Percentiles rank a stretch among this genome's conserved stretches.
Conservation (phyloP, 192 early-diverging fungal genomes). For the Coemansia sp. region DNA sequence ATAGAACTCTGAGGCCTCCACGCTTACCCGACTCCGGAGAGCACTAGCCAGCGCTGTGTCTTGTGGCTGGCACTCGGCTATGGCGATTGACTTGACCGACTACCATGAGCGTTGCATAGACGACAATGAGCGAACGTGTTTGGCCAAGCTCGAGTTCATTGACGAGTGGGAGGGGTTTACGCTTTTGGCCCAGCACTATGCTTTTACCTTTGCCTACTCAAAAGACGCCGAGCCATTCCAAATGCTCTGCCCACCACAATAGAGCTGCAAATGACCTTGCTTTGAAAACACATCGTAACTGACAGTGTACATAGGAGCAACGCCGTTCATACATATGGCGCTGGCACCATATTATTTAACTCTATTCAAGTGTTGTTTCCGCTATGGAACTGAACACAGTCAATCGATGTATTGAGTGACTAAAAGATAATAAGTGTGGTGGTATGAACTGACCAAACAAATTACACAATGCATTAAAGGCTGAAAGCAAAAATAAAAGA, state of each 20-base stretch:
- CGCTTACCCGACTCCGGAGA: constrained; percentile 69
- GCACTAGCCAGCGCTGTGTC: constrained; percentile 67
- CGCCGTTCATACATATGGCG: too few relatives aligned
- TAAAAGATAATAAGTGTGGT: too few relatives aligned
- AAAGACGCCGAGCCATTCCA: constrained; percentile 29
- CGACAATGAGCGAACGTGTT: constrained; percentile 44
- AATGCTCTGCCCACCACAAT: neutral
- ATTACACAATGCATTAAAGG: too few relatives aligned
- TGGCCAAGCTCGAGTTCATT: constrained; percentile 75
- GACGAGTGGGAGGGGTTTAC: constrained; percentile 93
- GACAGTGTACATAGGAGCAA: too few relatives aligned
- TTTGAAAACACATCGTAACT: too few relatives aligned
- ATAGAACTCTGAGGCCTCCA: constrained; percentile 77
- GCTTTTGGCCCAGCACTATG: constrained; percentile 81
- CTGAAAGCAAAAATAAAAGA: too few relatives aligned
- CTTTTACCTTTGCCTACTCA: constrained; percentile 68
- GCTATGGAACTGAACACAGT: too few relatives aligned
- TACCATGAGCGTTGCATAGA: constrained; percentile 26
- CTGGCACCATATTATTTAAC: too few relatives aligned
- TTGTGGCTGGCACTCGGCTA: constrained; percentile 59
- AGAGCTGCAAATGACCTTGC: neutral
- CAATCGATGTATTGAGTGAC: too few relatives aligned
- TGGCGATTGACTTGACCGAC: constrained; percentile 56
- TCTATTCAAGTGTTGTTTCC: too few relatives aligned
- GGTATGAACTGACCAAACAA: too few relatives aligned